A percentile compares a stretch with the other conserved stretches of the same genome.
These are phyloP conservation scores for Dioszegia hungarica DNA, from an alignment of 768 basidiomycete genomes.

Conservation along the genomic window DNA sequence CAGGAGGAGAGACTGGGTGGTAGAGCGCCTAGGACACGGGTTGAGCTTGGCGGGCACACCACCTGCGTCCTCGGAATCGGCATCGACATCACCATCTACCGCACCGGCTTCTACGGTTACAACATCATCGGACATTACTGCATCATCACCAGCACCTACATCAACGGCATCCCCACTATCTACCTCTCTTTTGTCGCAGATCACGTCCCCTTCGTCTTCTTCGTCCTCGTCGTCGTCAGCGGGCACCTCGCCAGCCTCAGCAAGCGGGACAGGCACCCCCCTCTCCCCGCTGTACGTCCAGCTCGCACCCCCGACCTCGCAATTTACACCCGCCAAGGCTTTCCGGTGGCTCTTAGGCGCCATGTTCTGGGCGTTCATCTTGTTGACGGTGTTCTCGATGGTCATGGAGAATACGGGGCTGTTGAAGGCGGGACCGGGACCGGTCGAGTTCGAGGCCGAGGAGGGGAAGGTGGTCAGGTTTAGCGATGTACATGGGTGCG, in stretches of 20 bases:
- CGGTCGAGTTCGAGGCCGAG: constrained; percentile 73
- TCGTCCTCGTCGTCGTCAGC: constrained; percentile 59
- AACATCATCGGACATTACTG: neutral
- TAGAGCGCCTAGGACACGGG: constrained; percentile 1
- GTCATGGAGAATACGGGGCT: constrained; percentile 90
- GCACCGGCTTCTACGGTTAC: neutral
- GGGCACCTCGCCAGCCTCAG: constrained; percentile 57
- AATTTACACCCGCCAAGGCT: constrained; percentile 29
- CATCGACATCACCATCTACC: neutral
- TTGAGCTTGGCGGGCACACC: neutral
- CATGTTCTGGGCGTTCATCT: constrained; percentile 44
- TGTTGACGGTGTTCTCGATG: constrained; percentile 79
- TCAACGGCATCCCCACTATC: neutral
- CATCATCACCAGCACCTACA: neutral
- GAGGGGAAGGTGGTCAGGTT: constrained; percentile 81
- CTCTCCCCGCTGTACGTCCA: constrained; percentile 45
- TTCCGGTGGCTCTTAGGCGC: constrained; percentile 29
- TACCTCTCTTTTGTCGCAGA: constrained; percentile 3
- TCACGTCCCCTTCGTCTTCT: constrained; percentile 51
- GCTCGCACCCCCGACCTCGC: constrained; percentile 34
- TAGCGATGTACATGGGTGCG: constrained; percentile 92
- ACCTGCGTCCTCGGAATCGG: neutral
- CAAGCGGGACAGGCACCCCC: constrained; percentile 27
- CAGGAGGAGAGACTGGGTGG: constrained; percentile 58
- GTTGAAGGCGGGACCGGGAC: constrained; percentile 72